phyloP scores from a whole-genome alignment of 345 rosid species.

The Eucalyptus rudis region DNA sequence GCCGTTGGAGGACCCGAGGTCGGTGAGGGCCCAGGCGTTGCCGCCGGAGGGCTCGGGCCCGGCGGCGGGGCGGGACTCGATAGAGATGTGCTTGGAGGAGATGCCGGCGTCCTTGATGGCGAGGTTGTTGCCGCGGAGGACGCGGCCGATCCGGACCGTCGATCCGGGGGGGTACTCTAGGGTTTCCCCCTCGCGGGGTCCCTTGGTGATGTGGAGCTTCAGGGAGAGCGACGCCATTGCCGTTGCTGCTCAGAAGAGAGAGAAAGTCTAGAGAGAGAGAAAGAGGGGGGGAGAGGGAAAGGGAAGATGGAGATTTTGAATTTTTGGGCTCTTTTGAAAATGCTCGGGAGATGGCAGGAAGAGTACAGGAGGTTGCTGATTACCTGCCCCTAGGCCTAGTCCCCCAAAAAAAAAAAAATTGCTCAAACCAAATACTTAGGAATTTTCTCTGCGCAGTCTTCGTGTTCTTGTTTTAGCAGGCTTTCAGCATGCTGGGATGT shows the following conservation, averaged over 20 bases:
- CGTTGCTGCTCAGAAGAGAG: neutral
- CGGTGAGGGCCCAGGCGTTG: conserved; percentile 45
- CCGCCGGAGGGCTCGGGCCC: conserved; percentile 18
- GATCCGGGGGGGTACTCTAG: conserved; percentile 37
- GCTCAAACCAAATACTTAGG: neutral
- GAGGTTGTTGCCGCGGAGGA: conserved; percentile 62
- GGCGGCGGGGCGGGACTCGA: conserved; percentile 19
- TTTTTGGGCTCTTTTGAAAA: neutral
- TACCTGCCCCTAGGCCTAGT: neutral
- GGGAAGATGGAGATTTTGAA: neutral
- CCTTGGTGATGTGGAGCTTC: conserved; percentile 32
- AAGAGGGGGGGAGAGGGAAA: neutral
- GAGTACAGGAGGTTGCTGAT: neutral
- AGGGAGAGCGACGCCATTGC: conserved; percentile 3
- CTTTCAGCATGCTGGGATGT: too few relatives aligned
- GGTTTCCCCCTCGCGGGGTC: conserved; percentile 66
- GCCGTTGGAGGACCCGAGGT: conserved; percentile 83
- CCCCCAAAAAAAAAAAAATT: neutral
- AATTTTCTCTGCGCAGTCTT: too few relatives aligned
- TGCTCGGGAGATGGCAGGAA: neutral
- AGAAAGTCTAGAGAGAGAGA: neutral
- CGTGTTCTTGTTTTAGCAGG: too few relatives aligned
- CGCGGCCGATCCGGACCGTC: conserved; percentile 49
- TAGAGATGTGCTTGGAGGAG: conserved; percentile 64
- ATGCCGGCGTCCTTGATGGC: conserved; percentile 63